Conservation (phyloP, 2,329 filamentous ascomycete species). For the Botryotinia calthae region DNA sequence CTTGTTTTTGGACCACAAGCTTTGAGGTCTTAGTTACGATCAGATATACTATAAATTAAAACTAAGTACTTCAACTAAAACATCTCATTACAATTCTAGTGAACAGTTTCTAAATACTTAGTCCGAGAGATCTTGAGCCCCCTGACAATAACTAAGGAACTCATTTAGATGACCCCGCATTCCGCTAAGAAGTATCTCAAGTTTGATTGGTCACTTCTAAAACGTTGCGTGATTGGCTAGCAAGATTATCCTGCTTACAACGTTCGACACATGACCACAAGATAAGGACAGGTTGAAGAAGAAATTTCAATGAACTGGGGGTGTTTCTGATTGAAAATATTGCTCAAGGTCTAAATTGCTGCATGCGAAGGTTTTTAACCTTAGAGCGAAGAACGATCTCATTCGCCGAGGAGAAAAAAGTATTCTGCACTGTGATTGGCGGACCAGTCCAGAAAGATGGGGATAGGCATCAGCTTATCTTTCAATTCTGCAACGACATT, state of each 20-base stretch:
- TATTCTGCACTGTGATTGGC: background rate
- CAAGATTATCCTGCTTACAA: too few species aligned
- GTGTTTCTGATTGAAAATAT: fast-evolving
- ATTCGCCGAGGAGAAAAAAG: background rate
- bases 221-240: background rate
- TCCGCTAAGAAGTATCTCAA: background rate
- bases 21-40: background rate
- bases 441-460: too few species aligned
- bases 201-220: background rate
- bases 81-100: fast-evolving
- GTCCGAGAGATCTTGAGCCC: fast-evolving
- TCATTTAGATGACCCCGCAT: background rate
- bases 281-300: background rate
- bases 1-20: background rate
- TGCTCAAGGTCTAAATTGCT: background rate
- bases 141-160: background rate
- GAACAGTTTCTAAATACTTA: fast-evolving
- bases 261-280: background rate
- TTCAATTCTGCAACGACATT: background rate
- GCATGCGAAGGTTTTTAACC: background rate
- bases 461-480: background rate
- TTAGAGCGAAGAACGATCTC: background rate
- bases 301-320: background rate
- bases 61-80: too few species aligned
- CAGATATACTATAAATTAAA: background rate